Base-by-base conservation (phyloP, 768 basidiomycete species). In the Agaricus sinodeliciosus region DNA sequence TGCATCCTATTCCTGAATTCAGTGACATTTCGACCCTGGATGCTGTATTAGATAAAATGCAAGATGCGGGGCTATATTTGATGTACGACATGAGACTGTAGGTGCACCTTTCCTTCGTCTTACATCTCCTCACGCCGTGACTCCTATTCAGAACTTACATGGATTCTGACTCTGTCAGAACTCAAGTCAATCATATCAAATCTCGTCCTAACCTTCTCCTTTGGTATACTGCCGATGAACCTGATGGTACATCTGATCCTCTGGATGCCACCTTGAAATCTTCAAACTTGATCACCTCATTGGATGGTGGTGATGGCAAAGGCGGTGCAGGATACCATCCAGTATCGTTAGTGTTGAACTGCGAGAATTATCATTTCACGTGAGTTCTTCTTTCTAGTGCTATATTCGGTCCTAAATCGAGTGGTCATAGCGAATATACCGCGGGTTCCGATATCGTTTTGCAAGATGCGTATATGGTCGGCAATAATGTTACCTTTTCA, bases 11-110 rank as follows among this genome's bases (percentile, higher is more conserved):
- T 4, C 88, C 90, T 0, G 66, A 77, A 0, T 89, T 84, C 55
- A 73, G 74, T 55, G 81, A 85, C 58, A 56, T 82, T 31, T 81
- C 82, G 0, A 73, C 73, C 0, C 67, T 89, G 0, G 74, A 80
- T 34, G 54, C 72, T 45, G 80, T 87, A 25, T 61, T 90, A 6
- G 82, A 88, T 60, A 69, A 75, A 40, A 87, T 90, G 84, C 80
- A 89, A 63, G 76, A 84, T 55, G 79, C 82, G 0, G 77, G 76
- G 1, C 55, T 80, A 9, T 91, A 85, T 60, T 73, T 90, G 50
- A 89, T 90, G 81, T 92, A 91, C 57, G 87, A 90, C 63, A 90
- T 91, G 87, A 76, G 87, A 45, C 69, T 69, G 77, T 77, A 36
- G 31, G 73, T 68, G 4, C 27, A 19, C 25, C 2, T 4, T 13